These are phyloP conservation scores for Fonsecaea monophora DNA, from an alignment of 2,329 filamentous ascomycete genomes.

Conservation along the genomic window DNA sequence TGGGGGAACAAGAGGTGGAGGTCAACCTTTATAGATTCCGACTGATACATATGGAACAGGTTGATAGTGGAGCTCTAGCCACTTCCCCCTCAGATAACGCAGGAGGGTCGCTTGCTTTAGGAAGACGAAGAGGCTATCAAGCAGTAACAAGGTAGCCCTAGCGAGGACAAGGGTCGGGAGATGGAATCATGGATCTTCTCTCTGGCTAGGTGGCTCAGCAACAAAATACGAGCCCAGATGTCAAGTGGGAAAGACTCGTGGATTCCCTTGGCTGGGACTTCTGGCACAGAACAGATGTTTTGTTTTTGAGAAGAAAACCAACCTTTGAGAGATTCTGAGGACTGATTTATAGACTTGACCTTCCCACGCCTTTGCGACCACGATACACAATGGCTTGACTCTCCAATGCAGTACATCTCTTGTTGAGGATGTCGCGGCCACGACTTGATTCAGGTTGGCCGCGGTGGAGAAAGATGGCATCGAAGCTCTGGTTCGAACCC, in stretches of 20 bases:
- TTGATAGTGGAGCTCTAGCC: conserved; percentile 3
- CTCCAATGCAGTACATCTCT: conserved; percentile 18
- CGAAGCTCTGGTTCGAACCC: conserved; percentile 7
- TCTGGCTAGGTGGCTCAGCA: neutral
- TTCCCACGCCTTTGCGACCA: conserved; percentile 10
- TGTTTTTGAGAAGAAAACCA: neutral
- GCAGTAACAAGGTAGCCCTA: conserved; percentile 9
- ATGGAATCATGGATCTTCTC: neutral
- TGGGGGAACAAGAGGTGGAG: conserved; percentile 33
- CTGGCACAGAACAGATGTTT: neutral
- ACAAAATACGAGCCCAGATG: neutral
- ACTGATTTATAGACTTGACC: conserved; percentile 26
- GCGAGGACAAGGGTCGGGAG: neutral
- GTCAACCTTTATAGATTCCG: conserved; percentile 35
- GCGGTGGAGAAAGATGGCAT: conserved; percentile 19
- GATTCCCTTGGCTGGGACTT: neutral
- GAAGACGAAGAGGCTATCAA: conserved; percentile 6
- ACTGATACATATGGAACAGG: conserved; percentile 32
- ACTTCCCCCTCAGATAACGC: neutral
- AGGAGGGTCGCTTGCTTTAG: neutral
- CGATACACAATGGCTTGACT: conserved; percentile 26
- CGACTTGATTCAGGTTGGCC: neutral
- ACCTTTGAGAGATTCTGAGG: neutral
- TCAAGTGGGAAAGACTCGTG: neutral
- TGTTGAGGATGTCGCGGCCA: conserved; percentile 1